Conservation (phyloP, 257 asterid genomes). For the Gentiana straminea region DNA sequence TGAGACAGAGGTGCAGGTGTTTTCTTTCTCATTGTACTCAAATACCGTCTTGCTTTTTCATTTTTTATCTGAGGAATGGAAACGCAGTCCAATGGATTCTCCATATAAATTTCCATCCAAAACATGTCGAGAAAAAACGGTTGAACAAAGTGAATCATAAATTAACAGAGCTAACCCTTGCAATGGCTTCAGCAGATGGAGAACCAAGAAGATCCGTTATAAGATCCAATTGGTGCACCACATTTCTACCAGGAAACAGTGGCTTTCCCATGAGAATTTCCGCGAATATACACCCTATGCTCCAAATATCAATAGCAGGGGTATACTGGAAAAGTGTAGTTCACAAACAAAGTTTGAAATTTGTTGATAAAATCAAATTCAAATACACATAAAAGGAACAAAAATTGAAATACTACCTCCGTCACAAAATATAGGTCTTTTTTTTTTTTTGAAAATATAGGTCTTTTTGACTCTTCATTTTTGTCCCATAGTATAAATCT, state of each 20-base stretch:
- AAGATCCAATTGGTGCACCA: slow-evolving; percentile 82
- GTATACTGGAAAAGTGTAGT: slow-evolving; percentile 54
- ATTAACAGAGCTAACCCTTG: slow-evolving; percentile 54
- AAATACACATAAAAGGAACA: background rate
- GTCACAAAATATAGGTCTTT: background rate
- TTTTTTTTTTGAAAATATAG: background rate
- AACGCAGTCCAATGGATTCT: slow-evolving; percentile 4
- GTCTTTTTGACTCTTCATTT: no score
- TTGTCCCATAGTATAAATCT: no score
- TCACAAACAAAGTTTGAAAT: slow-evolving; percentile 4
- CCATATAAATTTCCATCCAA: background rate
- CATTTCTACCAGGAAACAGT: slow-evolving; percentile 81
- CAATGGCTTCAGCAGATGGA: slow-evolving; percentile 68
- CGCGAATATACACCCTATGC: slow-evolving; percentile 93
- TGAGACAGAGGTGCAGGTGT: slow-evolving; percentile 52
- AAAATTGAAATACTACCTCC: background rate
- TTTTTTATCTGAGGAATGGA: slow-evolving; percentile 58
- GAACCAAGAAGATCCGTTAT: slow-evolving; percentile 90
- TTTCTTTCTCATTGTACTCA: slow-evolving; percentile 80
- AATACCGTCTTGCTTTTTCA: slow-evolving; percentile 87
- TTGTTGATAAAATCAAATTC: background rate
- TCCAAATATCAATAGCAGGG: slow-evolving; percentile 94
- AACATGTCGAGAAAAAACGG: background rate
- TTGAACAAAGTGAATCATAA: slow-evolving; percentile 2
- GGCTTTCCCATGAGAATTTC: slow-evolving; percentile 86